Conservation (phyloP, 2,329 filamentous ascomycete species). For the Pseudogymnoascus sp. region DNA sequence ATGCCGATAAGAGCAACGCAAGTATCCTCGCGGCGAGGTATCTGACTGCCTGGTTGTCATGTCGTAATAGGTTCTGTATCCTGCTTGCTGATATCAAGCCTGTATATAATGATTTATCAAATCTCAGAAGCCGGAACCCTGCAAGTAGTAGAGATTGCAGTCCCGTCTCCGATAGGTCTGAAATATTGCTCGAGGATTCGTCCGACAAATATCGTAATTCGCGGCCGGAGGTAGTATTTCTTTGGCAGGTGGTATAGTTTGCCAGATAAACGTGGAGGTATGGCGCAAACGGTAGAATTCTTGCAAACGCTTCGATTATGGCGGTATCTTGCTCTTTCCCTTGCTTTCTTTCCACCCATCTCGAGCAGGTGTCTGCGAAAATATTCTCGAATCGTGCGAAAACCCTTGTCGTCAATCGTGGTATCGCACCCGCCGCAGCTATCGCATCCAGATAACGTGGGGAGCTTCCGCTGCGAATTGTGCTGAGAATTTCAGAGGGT, state of each 20-base stretch:
- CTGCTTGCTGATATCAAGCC: slow-evolving; percentile 55
- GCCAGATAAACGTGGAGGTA: slow-evolving; percentile 68
- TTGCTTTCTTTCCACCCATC: slow-evolving; percentile 51
- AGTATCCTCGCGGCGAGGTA: slow-evolving; percentile 79
- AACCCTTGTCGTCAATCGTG: slow-evolving; percentile 62
- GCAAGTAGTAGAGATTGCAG: slow-evolving; percentile 52
- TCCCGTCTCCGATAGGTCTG: slow-evolving; percentile 30
- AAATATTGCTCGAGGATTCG: slow-evolving; percentile 26
- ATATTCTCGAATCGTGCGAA: slow-evolving; percentile 67
- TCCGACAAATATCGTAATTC: slow-evolving; percentile 17
- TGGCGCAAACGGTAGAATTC: slow-evolving; percentile 73
- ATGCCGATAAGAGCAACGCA: slow-evolving; percentile 67
- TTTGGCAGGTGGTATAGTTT: slow-evolving; percentile 32
- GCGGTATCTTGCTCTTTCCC: slow-evolving; percentile 20
- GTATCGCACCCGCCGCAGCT: slow-evolving; percentile 59
- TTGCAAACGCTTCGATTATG: slow-evolving; percentile 65
- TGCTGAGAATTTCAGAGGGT: slow-evolving; percentile 60
- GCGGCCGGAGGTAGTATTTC: slow-evolving; percentile 20
- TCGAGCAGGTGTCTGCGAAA: slow-evolving; percentile 74
- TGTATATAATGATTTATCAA: slow-evolving; percentile 62
- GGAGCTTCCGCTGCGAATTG: slow-evolving; percentile 56
- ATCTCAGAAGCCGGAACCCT: slow-evolving; percentile 70
- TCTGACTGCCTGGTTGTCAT: slow-evolving; percentile 52
- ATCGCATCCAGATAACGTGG: slow-evolving; percentile 64
- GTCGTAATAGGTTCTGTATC: slow-evolving; percentile 61